Evolutionary conservation across 306 rosid species (phyloP), one percentile per base, ranked within the genome.

Genomic region (Rosa multiflora): DNA sequence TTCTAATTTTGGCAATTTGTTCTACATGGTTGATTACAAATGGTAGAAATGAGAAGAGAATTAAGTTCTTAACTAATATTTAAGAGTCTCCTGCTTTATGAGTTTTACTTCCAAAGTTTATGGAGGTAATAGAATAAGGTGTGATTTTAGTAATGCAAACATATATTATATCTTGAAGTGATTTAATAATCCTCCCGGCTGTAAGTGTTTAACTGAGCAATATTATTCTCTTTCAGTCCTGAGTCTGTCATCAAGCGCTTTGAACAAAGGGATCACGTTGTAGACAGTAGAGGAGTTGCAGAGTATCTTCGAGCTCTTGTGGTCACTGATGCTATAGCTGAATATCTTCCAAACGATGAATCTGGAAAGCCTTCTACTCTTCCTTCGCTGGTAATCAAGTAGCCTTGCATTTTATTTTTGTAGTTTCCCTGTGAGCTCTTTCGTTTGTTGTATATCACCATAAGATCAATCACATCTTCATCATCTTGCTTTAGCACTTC

Each of bases 241-340:
- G 94, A 93, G 89, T 88, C 99, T 79, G 99, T 96, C 82, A 87
- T 96, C 82, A 91, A 89, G 87, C 92, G 94, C 74, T 93, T 96
- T 81, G 99, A 96, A 81, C 94, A 90, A 90, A 90, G 98, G 86
- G 97, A 91, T 73, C 91, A 85, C 58, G 89, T 89, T 42, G 93
- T 96, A 79, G 99, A 91, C 82, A 96, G 99, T 78, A 88, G 88
- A 90, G 99, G 98, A 83, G 99, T 96, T 71, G 98, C 90, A 8
- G 99, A 96, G 82, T 96, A 93, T 88, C 90, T 96, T 83, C 93
- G 97, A 83, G 99, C 99, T 80, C 96, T 96, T 78, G 99, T 96
- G 58, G 83, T 84, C 55, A 93, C 99, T 49, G 91, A 96, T 84
- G 86, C 89, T 21, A 88, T 96, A 79, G 74, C 92, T 56, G 99